These are phyloP conservation scores for Aquilaria agallochum DNA, from an alignment of 441 rosid species.

Conservation along the genomic window DNA sequence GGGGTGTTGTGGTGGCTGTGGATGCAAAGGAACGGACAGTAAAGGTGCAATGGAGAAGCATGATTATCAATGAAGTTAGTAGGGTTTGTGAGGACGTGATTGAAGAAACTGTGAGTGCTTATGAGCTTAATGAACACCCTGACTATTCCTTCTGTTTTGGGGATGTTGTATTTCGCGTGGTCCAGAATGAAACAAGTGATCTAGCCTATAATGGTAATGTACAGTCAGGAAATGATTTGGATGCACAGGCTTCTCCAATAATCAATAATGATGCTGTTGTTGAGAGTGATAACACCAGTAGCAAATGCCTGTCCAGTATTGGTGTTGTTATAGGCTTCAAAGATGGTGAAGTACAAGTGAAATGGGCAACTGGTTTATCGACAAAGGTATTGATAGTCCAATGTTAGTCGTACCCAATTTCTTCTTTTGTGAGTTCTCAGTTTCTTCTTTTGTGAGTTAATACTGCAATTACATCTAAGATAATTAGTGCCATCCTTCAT, in stretches of 20 bases:
- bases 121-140: constrained; percentile 87
- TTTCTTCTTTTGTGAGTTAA: too few species aligned
- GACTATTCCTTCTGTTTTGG: constrained; percentile 65
- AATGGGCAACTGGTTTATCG: constrained; percentile 70
- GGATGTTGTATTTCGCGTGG: constrained; percentile 62
- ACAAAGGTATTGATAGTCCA: constrained; percentile 44
- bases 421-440: too few species aligned
- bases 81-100: constrained; percentile 22
- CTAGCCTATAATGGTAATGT: constrained; percentile 18
- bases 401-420: too few species aligned
- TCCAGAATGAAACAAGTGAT: constrained; percentile 19
- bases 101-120: constrained; percentile 78
- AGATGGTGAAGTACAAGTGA: constrained; percentile 73
- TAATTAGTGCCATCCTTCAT: too few species aligned
- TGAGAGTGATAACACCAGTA: constrained; percentile 23
- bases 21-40: constrained; percentile 81
- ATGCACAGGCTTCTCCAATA: constrained; percentile 15
- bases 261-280: constrained; percentile 19
- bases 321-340: constrained; percentile 72
- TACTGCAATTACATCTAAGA: too few species aligned
- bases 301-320: constrained; percentile 43
- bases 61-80: constrained; percentile 25
- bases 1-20: constrained; percentile 66
- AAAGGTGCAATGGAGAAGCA: constrained; percentile 62
- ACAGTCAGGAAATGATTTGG: constrained; percentile 18